A percentile compares a stretch with the other conserved stretches of the same genome.
Conservation (phyloP, 495 filamentous ascomycete genomes). For the Massariosphaeria phaeospora region DNA sequence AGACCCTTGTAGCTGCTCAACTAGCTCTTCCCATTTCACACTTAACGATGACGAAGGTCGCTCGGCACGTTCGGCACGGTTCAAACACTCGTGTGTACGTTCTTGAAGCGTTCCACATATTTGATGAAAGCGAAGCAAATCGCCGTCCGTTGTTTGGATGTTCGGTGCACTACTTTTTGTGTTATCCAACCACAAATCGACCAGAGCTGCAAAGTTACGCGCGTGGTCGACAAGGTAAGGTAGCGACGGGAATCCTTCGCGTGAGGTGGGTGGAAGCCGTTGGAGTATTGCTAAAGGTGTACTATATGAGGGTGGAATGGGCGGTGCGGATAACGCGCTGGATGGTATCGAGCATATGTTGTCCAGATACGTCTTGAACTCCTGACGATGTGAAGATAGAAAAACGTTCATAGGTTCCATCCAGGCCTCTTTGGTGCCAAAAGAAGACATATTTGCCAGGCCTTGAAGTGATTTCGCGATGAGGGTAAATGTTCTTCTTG, state of each 20-base stretch:
- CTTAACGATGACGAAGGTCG: conserved; percentile 56
- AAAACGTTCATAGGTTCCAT: conserved; percentile 98
- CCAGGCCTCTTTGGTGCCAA: conserved; percentile 93
- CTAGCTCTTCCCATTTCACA: conserved; percentile 65
- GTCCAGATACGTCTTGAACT: conserved; percentile 86
- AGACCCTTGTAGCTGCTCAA: conserved; percentile 54
- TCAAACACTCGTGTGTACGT: conserved; percentile 67
- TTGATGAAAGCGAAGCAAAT: conserved; percentile 66
- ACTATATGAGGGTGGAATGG: conserved; percentile 78
- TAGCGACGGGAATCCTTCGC: conserved; percentile 90
- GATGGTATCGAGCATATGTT: conserved; percentile 73
- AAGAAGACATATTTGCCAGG: conserved; percentile 86
- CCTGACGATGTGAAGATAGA: conserved; percentile 56
- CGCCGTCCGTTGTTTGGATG: conserved; percentile 53
- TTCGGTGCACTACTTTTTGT: conserved; percentile 46
- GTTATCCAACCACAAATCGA: conserved; percentile 78
- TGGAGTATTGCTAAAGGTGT: conserved; percentile 89
- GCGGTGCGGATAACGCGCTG: conserved; percentile 46
- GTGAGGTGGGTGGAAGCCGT: conserved; percentile 71
- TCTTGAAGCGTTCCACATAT: conserved; percentile 66
- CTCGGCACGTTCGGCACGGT: conserved; percentile 66
- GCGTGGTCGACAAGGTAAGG: conserved; percentile 92
- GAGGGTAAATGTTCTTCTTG: conserved; percentile 86
- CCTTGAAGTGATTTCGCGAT: conserved; percentile 96
- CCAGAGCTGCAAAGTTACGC: conserved; percentile 79